Evolutionary conservation across 1,284 basidiomycete genomes (phyloP), one percentile per base, ranked within the genome.

Genomic region (Trametes versicolor): DNA sequence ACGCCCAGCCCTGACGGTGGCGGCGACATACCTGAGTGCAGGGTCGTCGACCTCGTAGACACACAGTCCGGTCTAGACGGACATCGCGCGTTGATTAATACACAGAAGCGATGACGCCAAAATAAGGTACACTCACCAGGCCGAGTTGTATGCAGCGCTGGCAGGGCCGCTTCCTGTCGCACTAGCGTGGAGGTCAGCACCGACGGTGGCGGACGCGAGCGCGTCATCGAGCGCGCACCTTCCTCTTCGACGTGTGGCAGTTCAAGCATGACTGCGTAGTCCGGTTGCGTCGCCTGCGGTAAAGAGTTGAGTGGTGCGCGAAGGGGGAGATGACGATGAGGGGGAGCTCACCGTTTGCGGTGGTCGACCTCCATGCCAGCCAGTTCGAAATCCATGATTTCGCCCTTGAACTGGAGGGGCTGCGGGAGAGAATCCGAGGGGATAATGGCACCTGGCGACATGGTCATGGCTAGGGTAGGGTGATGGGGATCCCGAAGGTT

Each of bases 31-130:
- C 93, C 91, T 85, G 58, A 93, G 81, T 12, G 91, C 88, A 15
- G 92, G 91, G 78, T 96, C 94, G 76, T 96, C 95, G 64, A 96
- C 92, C 75, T 96, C 94, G 72, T 96, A 96, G 0, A 96, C 94
- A 75, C 94, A 96, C 21, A 95, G 89, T 45, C 94, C 95, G 23
- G 94, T 96, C 91, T 94, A 67, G 37, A 55, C 60, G 61, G 54
- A 47, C 54, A 51, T 36, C 9, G 27, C 19, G 17, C 15, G 13
- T 8, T 27, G 10, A 25, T 36, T 6, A 51, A 25, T 32, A 51
- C 19, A 2, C 19, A 36, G 50, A 34, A 21, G 29, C 27, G 66
- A 62, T 71, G 50, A 53, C 65, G 71, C 56, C 68, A 61, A 54
- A 47, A 56, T 47, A 62, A 37, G 43, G 15, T 27, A 32, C 39